These are phyloP conservation scores for Eucalyptus sp. DNA, from an alignment of 345 rosid genomes.

Conservation along the genomic window DNA sequence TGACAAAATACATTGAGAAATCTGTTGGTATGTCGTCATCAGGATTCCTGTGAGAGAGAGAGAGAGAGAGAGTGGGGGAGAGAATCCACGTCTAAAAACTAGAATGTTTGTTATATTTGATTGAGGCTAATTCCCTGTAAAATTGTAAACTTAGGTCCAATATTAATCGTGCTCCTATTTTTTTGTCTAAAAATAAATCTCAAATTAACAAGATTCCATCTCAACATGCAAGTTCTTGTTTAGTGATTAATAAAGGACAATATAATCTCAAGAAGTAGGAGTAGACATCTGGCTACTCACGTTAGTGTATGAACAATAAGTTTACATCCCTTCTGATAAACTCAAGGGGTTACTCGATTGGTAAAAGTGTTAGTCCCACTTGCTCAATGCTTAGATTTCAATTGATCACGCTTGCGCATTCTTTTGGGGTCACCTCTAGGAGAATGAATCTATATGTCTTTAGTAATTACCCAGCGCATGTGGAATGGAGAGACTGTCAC, in stretches of 20 bases:
- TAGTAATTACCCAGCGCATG: background rate
- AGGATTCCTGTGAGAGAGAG: background rate
- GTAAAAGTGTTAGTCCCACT: background rate
- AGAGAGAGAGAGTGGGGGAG: background rate
- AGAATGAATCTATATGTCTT: background rate
- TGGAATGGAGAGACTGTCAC: background rate
- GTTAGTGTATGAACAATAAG: background rate
- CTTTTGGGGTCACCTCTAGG: background rate
- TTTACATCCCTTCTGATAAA: too few species aligned
- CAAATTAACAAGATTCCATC: background rate
- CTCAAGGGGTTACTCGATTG: background rate
- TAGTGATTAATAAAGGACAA: background rate
- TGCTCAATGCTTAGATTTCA: background rate
- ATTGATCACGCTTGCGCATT: background rate
- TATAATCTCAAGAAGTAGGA: background rate
- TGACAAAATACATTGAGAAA: background rate
- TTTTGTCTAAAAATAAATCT: background rate
- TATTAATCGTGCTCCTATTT: too few species aligned
- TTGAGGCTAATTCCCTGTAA: background rate
- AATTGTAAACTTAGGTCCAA: background rate
- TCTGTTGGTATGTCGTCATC: background rate
- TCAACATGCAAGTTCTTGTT: background rate
- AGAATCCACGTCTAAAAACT: background rate
- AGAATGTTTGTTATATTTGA: background rate
- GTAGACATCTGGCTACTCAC: background rate